phyloP scores from a whole-genome alignment of 768 basidiomycete genomes.

The Leccinum ochraceum region DNA sequence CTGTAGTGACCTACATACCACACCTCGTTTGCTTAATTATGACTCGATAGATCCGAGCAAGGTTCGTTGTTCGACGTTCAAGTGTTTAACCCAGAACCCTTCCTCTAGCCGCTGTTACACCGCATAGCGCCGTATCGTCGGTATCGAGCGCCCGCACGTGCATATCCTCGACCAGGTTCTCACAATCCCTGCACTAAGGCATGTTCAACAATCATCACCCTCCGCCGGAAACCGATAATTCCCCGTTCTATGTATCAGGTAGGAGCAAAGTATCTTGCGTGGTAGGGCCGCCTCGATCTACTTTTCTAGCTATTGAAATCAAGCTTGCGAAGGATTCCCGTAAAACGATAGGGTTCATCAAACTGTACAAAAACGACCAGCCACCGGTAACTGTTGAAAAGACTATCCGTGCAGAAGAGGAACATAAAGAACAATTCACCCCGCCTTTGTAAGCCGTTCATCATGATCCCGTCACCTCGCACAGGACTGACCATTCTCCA shows the following conservation, averaged over 20 bases:
- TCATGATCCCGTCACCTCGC: background rate
- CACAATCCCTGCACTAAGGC: background rate
- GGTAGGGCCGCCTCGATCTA: too few species aligned
- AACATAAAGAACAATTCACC: background rate
- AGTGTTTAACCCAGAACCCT: too few species aligned
- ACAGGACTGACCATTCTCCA: background rate
- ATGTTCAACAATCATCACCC: background rate
- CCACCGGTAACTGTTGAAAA: background rate
- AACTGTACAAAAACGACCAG: background rate
- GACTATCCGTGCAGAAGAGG: background rate
- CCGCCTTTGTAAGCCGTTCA: slow-evolving; percentile 11
- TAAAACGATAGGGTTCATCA: slow-evolving; percentile 10
- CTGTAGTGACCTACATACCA: too few species aligned
- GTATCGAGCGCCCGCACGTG: background rate
- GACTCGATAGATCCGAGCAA: too few species aligned
- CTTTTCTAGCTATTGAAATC: background rate
- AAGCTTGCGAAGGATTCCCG: slow-evolving; percentile 9
- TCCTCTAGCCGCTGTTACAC: too few species aligned
- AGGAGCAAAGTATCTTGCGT: background rate
- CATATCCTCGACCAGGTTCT: background rate
- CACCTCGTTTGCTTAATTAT: too few species aligned
- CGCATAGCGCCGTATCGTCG: background rate
- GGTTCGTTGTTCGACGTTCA: too few species aligned
- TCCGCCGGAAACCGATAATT: too few species aligned
- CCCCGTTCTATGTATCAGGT: background rate